phyloP scores from a whole-genome alignment of 2,329 filamentous ascomycete genomes.

The Geosmithia putterillii region DNA sequence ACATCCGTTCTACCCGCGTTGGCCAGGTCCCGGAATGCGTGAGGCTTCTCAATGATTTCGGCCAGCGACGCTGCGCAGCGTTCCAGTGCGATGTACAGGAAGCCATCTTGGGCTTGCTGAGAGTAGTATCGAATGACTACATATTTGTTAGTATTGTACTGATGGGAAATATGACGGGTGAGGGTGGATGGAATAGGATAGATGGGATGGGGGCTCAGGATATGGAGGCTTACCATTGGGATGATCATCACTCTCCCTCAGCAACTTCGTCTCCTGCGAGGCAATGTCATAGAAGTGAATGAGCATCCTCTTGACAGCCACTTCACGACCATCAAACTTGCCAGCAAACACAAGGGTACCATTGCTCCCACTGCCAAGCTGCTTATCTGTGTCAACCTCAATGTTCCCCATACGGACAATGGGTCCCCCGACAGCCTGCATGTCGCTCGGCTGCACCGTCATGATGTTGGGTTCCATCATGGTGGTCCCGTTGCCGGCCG shows the following conservation, averaged over 20 bases:
- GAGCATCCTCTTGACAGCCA: slow-evolving; percentile 94
- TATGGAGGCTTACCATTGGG: slow-evolving; percentile 51
- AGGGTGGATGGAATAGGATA: too few species aligned
- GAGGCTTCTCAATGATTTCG: slow-evolving; percentile 73
- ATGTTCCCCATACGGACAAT: slow-evolving; percentile 51
- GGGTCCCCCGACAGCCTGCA: slow-evolving; percentile 46
- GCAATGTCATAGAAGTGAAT: slow-evolving; percentile 94
- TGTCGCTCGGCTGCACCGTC: slow-evolving; percentile 38
- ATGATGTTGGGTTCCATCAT: slow-evolving; percentile 51
- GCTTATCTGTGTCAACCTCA: slow-evolving; percentile 49
- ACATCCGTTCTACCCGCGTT: slow-evolving; percentile 63
- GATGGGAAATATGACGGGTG: too few species aligned
- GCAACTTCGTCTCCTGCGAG: slow-evolving; percentile 78
- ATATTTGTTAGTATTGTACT: background rate
- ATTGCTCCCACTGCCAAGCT: slow-evolving; percentile 74
- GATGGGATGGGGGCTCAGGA: too few species aligned
- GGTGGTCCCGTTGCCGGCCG: too few species aligned
- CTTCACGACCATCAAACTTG: slow-evolving; percentile 84
- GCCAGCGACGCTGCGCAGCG: slow-evolving; percentile 88
- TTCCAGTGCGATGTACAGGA: slow-evolving; percentile 93
- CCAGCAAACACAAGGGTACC: slow-evolving; percentile 94
- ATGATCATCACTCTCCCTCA: slow-evolving; percentile 91
- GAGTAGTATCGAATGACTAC: slow-evolving; percentile 89
- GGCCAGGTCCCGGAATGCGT: slow-evolving; percentile 55
- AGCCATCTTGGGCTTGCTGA: slow-evolving; percentile 76